These are phyloP conservation scores for Trichosporon inkin DNA, from an alignment of 1,284 basidiomycete genomes.

Conservation along the genomic window DNA sequence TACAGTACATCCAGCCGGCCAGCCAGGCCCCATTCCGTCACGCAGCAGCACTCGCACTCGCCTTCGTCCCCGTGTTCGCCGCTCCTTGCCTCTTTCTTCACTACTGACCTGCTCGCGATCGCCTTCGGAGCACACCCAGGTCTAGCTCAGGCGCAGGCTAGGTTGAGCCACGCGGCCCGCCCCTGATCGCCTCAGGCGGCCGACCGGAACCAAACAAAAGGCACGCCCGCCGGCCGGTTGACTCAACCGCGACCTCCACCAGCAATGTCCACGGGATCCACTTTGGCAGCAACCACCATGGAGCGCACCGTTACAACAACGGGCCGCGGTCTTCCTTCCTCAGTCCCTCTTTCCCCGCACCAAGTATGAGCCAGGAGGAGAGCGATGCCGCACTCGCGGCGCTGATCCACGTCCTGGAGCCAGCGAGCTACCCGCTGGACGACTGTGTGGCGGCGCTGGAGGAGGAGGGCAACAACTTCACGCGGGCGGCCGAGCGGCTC, in stretches of 20 bases:
- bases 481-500: conserved; percentile 56
- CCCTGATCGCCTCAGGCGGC: neutral
- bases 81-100: too few species aligned
- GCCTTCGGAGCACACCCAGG: neutral
- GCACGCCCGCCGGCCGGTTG: conserved; percentile 1
- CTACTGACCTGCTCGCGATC: neutral
- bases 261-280: neutral
- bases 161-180: neutral
- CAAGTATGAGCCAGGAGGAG: neutral
- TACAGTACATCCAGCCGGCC: too few species aligned
- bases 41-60: too few species aligned
- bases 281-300: neutral
- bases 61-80: too few species aligned
- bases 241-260: conserved; percentile 11
- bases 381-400: conserved; percentile 37
- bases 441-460: conserved; percentile 59
- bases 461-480: conserved; percentile 59
- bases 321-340: neutral
- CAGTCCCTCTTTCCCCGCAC: neutral
- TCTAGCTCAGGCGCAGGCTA: neutral
- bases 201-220: conserved; percentile 6
- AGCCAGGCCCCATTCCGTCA: too few species aligned
- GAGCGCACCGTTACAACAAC: neutral
- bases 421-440: conserved; percentile 34
- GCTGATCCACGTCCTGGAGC: conserved; percentile 43